Base-by-base conservation (phyloP, 139 green algal genomes). In the Diplosphaera chodatii region DNA sequence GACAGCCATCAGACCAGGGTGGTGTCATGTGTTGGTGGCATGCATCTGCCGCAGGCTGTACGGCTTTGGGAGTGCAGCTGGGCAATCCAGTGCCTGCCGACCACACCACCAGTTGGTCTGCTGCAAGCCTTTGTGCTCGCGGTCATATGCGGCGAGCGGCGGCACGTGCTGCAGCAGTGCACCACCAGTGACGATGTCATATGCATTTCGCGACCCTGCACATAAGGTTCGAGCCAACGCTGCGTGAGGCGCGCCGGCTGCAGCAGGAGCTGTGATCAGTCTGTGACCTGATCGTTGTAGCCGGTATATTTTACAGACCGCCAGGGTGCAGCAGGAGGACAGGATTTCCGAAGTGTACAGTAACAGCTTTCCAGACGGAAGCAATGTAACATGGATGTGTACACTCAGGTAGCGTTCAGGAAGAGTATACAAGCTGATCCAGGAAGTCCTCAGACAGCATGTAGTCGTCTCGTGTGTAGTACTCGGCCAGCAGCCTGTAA, bases 401-500 rank as follows among this genome's bases (percentile, higher is more conserved):
- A n/a, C n/a, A n/a, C n/a, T n/a, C n/a, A n/a, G n/a, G n/a, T n/a
- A n/a, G 10, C 22, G 55, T 27, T 3, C 29, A 20, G 10, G 40
- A 40, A 55, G 29, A 18, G 37, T 22, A 41, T 32, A 40, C 27
- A 5, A 10, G 3, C 31, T 30, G 55, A 55, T 56, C 34, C 64
- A 65, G 41, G 29, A 55, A 56, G 28, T 37, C 30, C 13, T 21
- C 41, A 32, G 32, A 55, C 66, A 70, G 64, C 63, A 70, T 66
- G 6, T 41, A 28, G 30, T 23, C 55, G 29, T 27, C 71, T 67
- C 41, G n/a, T 16, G 30, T 25, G 40, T 27, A 48, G 77, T 92
- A 96, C 74, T 97, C 92, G 20, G 84, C 76, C n/a, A 97, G 74
- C 33, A 96, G 82, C 30, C 91, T 81, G 78, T 94, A 95, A 21